Base-by-base conservation (phyloP, 2,329 filamentous ascomycete genomes). In the Fusarium sp. region DNA sequence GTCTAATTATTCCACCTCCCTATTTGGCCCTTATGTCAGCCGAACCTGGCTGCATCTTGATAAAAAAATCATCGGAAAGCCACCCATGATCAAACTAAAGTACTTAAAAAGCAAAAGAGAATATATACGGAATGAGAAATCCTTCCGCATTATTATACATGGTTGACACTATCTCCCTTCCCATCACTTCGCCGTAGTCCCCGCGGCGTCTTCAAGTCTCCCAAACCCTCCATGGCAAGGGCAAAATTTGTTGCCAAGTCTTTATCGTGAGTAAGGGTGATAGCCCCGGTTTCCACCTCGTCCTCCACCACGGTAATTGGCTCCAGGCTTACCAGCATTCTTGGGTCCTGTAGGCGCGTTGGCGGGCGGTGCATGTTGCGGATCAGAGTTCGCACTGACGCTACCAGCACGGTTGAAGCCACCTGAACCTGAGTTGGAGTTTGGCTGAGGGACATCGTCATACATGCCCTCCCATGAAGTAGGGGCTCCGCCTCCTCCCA, bases 401-500 rank as follows among this genome's bases (percentile, higher is more conserved):
- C 81, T 81, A 73, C 81, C 82, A 78, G 82, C 74, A 30, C 81
- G 81, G 35, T 77, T 74, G 64, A 83, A 84, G 71, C 85, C 84
- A n/a, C 74, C 75, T 27, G 64, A 50, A 23, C 76, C 73, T 61
- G 81, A 81, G 74, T 83, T 85, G 73, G 91, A 88, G 75, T 91
- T 91, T 8, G 93, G 93, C 78, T 95, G 93, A 18, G 94, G 95
- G 4, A 95, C 93, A 79, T 98, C 95, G 79, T 98, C 95, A 80
- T 98, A 98, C 94, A 97, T 97, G 77, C 95, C 95, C 80, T 98
- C 95, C 94, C 95, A 98, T 42, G 92, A 95, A 27, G 93, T 93
- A n/a, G 92, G 92, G 18, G 90, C 90, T 46, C 89, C 90, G 61
- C 84, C 84, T 40, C 83, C 87, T 13, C 65, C 80, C 69, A 80